These are phyloP conservation scores for Bacidia rubella DNA, from an alignment of 495 filamentous ascomycete species.

Conservation along the genomic window DNA sequence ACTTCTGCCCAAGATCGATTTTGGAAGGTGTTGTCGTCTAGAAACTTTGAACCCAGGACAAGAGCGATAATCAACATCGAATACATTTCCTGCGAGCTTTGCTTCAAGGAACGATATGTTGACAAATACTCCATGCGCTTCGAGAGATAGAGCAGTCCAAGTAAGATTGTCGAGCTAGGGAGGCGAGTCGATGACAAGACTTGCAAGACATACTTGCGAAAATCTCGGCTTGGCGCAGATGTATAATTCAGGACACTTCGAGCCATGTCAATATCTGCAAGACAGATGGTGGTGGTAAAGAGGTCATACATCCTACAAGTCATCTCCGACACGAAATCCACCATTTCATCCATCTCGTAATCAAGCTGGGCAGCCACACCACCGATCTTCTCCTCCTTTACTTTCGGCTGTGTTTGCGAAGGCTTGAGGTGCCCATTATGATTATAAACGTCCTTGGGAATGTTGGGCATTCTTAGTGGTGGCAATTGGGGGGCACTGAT, in stretches of 20 bases:
- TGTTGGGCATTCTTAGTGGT: constrained; percentile 12
- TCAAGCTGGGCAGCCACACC: constrained; percentile 93
- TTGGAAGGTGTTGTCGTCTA: constrained; percentile 98
- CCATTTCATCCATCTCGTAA: constrained; percentile 98
- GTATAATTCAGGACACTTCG: constrained; percentile 59
- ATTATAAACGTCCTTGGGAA: constrained; percentile 4
- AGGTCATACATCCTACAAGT: constrained; percentile 66
- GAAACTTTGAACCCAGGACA: constrained; percentile 90
- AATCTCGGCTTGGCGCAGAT: constrained; percentile 55
- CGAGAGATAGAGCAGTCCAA: constrained; percentile 83
- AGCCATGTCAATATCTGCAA: constrained; percentile 59
- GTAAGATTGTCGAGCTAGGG: constrained; percentile 86
- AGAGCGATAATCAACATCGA: constrained; percentile 82
- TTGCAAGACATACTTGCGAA: constrained; percentile 88
- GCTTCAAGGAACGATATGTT: constrained; percentile 37
- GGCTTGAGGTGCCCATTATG: constrained; percentile 3
- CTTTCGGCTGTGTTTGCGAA: constrained; percentile 14
- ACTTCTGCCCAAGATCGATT: constrained; percentile 99
- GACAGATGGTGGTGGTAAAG: constrained; percentile 45
- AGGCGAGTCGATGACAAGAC: constrained; percentile 90
- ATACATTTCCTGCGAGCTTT: constrained; percentile 65
- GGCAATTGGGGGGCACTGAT: constrained; percentile 9
- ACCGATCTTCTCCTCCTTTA: constrained; percentile 50
- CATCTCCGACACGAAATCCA: constrained; percentile 93
- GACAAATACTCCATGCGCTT: constrained; percentile 67